phyloP scores from a whole-genome alignment of 305 asterid species.

The Fraxinus velutina region DNA sequence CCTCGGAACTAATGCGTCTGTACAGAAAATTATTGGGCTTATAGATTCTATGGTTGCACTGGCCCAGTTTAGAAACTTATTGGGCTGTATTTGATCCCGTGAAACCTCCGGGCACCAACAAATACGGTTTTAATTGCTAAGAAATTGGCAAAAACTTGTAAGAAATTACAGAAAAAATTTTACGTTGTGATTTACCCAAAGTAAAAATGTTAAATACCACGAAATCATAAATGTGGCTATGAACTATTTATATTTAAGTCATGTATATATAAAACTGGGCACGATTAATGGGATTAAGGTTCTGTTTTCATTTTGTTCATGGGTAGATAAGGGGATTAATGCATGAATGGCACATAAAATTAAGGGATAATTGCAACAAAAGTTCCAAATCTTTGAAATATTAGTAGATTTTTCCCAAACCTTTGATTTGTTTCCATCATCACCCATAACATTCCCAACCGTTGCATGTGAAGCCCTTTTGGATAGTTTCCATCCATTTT shows the following conservation, averaged over 20 bases:
- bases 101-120: slow-evolving; percentile 54
- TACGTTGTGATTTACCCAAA: not conserved
- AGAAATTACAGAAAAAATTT: not conserved
- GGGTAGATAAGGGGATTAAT: no score
- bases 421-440: no score
- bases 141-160: slow-evolving; percentile 33
- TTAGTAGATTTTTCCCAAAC: no score
- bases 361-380: no score
- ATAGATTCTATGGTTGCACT: slow-evolving; percentile 72
- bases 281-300: not conserved
- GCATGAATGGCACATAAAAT: no score
- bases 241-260: slow-evolving; percentile 6
- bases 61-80: slow-evolving; percentile 75
- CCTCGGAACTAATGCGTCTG: not conserved
- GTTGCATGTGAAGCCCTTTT: no score
- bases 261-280: not conserved
- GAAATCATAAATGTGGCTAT: not conserved
- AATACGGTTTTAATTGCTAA: slow-evolving; percentile 69
- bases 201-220: not conserved
- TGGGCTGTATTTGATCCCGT: slow-evolving; percentile 63
- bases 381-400: no score
- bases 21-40: slow-evolving; percentile 70
- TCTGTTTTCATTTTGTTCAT: no score
- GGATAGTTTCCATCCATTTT: no score
- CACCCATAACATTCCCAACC: no score